Evolutionary conservation across 1,284 basidiomycete genomes (phyloP), one percentile per base, ranked within the genome.

Genomic region (Melampsora larici-populina): DNA sequence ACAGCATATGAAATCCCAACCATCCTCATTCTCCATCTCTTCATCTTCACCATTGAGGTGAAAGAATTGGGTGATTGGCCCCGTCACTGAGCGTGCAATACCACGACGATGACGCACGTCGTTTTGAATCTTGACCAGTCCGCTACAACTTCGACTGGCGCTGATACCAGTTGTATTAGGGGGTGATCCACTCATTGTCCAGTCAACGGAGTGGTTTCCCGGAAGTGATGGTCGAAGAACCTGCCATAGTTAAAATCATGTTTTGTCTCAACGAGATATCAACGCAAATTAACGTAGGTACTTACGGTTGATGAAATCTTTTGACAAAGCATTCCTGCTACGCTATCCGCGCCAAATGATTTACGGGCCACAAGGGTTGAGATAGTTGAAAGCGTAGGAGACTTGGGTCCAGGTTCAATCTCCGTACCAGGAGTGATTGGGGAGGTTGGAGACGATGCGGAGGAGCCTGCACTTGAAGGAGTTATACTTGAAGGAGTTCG

Each of bases 1-100:
- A 24, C 51, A 55, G 24, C 51, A 55, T 55, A 55, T 55, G 24
- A 55, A 55, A 24, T 55, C 51, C 51, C 51, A 55, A 55, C 51
- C 51, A 21, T 55, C 51, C 17, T 55, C 51, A 55, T 55, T 24
- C 6, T 55, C 51, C 17, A 11, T 21, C 11, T 49, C 48, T 11
- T 24, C 51, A 55, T 55, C 51, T 21, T 55, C 51, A 55, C 24
- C 18, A 24, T 55, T 15, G 18, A 21, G 18, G 24, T 55, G 51
- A 24, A 55, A 55, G 17, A 55, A 24, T 24, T 15, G 51, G 51
- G 51, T 55, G 5, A 55, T 4, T 55, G 51, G 51, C 24, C 51
- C 51, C 3, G 51, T 55, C 51, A 55, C 51, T 24, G 51, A 55
- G 51, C 51, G 51, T 6, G 51, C 51, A 15, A 55, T 55, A 18